phyloP scores from a whole-genome alignment of 768 basidiomycete species.

The Boletus eberwhitei region DNA sequence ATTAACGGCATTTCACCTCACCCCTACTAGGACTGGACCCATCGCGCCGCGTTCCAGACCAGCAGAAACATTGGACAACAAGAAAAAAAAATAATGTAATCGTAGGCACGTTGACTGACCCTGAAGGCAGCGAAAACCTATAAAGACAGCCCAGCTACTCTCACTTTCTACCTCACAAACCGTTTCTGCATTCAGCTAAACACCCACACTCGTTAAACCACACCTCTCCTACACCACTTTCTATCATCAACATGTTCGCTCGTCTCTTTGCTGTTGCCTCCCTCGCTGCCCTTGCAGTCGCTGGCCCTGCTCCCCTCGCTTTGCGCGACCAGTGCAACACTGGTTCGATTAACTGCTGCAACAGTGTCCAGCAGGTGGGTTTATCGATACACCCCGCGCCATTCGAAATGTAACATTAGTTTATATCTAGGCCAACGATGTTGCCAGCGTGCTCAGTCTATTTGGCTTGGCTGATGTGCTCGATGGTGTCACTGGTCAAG shows the following conservation, averaged over 20 bases:
- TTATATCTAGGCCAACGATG: not conserved
- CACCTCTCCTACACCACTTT: not conserved
- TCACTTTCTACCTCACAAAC: not conserved
- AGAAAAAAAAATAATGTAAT: not conserved
- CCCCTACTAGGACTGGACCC: not conserved
- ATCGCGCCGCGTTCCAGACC: constrained; percentile 6
- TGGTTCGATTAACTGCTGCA: constrained; percentile 14
- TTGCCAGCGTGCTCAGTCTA: not conserved
- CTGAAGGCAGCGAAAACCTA: not conserved
- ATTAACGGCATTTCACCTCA: constrained; percentile 8
- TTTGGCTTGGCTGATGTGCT: not conserved
- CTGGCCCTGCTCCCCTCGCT: not conserved
- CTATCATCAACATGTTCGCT: constrained; percentile 15
- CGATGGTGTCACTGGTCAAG: not conserved
- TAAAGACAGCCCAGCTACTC: not conserved
- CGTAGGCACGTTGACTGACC: not conserved
- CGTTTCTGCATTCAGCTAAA: not conserved
- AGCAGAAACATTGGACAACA: not conserved
- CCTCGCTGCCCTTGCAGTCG: constrained; percentile 14
- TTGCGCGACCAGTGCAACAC: constrained; percentile 10
- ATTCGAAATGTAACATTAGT: not conserved
- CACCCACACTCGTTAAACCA: constrained; percentile 5
- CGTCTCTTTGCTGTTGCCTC: constrained; percentile 14
- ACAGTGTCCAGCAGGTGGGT: constrained; percentile 5
- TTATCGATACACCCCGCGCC: rapidly evolving